Evolutionary conservation across 2,329 filamentous ascomycete species (phyloP).

Genomic region (Pestalotiopsis sp.): DNA sequence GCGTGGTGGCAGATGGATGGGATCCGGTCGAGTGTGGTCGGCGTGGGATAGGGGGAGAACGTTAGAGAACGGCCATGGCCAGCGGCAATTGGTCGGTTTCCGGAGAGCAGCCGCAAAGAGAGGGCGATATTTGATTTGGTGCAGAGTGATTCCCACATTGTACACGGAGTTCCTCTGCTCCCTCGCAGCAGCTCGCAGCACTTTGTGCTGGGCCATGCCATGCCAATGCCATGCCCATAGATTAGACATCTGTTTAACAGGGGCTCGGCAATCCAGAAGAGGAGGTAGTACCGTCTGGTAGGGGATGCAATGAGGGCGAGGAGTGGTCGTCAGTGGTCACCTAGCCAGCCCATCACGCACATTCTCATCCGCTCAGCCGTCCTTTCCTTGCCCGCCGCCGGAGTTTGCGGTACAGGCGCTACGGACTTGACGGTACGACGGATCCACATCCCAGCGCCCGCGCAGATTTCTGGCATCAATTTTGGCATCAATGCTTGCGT

Average conservation of each 20-base stretch:
- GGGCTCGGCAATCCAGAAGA: not conserved
- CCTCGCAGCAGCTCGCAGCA: too few relatives aligned
- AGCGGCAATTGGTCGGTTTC: not conserved
- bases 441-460: constrained; percentile 8
- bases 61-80: not conserved
- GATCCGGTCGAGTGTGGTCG: not conserved
- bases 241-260: not conserved
- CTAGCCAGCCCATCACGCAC: not conserved
- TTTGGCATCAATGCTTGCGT: not conserved
- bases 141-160: not conserved
- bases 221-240: not conserved
- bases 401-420: not conserved
- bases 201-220: not conserved
- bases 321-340: not conserved
- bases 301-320: not conserved
- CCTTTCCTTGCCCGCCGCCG: not conserved
- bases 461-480: not conserved
- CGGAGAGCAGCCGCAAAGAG: not conserved
- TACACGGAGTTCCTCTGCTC: not conserved
- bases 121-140: not conserved
- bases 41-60: not conserved
- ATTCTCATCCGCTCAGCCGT: not conserved
- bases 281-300: not conserved
- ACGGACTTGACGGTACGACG: constrained; percentile 8
- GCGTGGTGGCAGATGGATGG: not conserved